Conservation (phyloP, 1,139 yeast genomes). For the Blastobotrys elegans region DNA sequence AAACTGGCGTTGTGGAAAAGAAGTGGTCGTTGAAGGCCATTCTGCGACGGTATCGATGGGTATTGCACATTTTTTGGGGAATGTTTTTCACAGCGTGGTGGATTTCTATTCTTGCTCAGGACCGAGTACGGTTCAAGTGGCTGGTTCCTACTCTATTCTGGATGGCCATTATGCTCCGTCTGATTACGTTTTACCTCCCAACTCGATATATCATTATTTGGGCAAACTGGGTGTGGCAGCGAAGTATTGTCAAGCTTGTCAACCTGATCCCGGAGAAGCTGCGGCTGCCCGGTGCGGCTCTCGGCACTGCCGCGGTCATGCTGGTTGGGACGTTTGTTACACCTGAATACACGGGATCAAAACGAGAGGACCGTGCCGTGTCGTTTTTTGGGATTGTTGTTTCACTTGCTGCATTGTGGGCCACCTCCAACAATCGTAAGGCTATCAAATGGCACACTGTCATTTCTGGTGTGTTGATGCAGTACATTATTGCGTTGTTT, state of each 20-base stretch:
- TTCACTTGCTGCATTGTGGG: slow-evolving; percentile 43
- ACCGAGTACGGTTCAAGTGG: slow-evolving; percentile 52
- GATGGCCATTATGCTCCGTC: slow-evolving; percentile 49
- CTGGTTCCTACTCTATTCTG: slow-evolving; percentile 58
- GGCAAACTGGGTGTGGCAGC: slow-evolving; percentile 42
- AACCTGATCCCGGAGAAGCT: slow-evolving; percentile 38
- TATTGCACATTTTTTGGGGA: slow-evolving; percentile 30
- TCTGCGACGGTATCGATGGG: slow-evolving; percentile 24
- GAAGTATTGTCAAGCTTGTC: slow-evolving; percentile 40
- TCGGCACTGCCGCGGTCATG: slow-evolving; percentile 45
- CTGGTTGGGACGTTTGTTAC: slow-evolving; percentile 56
- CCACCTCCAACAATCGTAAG: slow-evolving; percentile 45
- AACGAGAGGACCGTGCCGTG: slow-evolving; percentile 51
- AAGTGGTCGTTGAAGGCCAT: slow-evolving; percentile 10
- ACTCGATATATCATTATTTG: slow-evolving; percentile 35
- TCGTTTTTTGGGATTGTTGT: slow-evolving; percentile 56
- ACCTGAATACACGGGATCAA: slow-evolving; percentile 43
- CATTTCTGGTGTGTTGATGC: slow-evolving; percentile 58
- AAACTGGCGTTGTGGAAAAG: slow-evolving; percentile 6
- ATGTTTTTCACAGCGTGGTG: slow-evolving; percentile 62
- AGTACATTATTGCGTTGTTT: slow-evolving; percentile 56
- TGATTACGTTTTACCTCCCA: slow-evolving; percentile 51
- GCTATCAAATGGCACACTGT: slow-evolving; percentile 58
- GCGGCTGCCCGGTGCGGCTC: slow-evolving; percentile 44
- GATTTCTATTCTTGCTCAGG: slow-evolving; percentile 53